phyloP scores from a whole-genome alignment of 2,329 filamentous ascomycete genomes.

The Alternaria atra region DNA sequence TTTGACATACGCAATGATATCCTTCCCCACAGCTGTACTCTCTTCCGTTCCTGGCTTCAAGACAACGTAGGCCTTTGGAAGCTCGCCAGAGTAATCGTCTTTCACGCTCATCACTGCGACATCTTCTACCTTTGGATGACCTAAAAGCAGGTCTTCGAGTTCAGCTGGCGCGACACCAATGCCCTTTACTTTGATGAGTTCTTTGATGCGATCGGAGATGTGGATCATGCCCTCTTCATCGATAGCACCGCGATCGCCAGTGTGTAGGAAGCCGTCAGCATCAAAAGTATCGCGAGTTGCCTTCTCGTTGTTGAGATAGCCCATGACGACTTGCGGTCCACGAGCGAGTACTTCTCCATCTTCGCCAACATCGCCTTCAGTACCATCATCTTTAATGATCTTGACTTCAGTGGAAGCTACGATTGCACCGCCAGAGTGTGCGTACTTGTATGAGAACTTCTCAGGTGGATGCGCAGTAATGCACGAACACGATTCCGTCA shows the following conservation, averaged over 20 bases:
- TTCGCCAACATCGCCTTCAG: slow-evolving; percentile 62
- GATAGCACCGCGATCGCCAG: slow-evolving; percentile 66
- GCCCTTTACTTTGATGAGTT: slow-evolving; percentile 74
- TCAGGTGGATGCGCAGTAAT: slow-evolving; percentile 69
- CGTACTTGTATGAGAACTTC: slow-evolving; percentile 66
- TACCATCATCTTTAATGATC: slow-evolving; percentile 65
- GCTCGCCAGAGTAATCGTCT: slow-evolving; percentile 62
- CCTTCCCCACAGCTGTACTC: slow-evolving; percentile 46
- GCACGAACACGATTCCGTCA: slow-evolving; percentile 72
- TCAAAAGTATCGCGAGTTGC: slow-evolving; percentile 59
- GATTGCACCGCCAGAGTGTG: slow-evolving; percentile 64
- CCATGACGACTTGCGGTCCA: slow-evolving; percentile 62
- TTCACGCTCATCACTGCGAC: slow-evolving; percentile 63
- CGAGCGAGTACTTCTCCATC: slow-evolving; percentile 61
- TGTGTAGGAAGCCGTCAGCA: slow-evolving; percentile 63
- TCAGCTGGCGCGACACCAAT: slow-evolving; percentile 70
- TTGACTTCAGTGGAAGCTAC: slow-evolving; percentile 68
- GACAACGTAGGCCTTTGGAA: slow-evolving; percentile 58
- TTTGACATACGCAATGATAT: slow-evolving; percentile 55
- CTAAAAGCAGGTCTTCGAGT: slow-evolving; percentile 69
- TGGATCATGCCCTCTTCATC: slow-evolving; percentile 65
- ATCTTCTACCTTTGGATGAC: slow-evolving; percentile 65
- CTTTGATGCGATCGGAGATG: slow-evolving; percentile 71
- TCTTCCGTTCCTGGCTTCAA: slow-evolving; percentile 48
- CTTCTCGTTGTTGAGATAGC: slow-evolving; percentile 57